phyloP scores from a whole-genome alignment of 495 filamentous ascomycete genomes.

The Xylaria scruposa region DNA sequence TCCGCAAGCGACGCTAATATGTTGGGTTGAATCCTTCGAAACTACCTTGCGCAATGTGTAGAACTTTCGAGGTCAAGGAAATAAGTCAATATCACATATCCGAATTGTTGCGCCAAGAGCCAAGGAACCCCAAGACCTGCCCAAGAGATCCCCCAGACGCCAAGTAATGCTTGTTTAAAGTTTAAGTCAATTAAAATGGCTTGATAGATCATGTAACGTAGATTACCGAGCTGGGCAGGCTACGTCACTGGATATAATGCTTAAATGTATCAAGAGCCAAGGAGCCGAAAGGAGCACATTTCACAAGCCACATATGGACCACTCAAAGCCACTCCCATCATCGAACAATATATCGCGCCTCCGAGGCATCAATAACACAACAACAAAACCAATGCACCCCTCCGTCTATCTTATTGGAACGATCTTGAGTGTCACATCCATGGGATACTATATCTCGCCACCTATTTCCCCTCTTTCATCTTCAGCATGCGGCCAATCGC shows the following conservation, averaged over 20 bases:
- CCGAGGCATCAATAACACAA: too few relatives aligned
- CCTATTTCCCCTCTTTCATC: too few relatives aligned
- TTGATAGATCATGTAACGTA: not conserved
- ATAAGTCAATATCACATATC: not conserved
- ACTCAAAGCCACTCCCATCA: too few relatives aligned
- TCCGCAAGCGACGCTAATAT: conserved; percentile 4
- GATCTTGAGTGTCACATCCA: too few relatives aligned
- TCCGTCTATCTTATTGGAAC: too few relatives aligned
- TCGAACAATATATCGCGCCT: too few relatives aligned
- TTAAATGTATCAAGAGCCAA: too few relatives aligned
- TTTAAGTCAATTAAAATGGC: not conserved
- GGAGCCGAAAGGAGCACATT: too few relatives aligned
- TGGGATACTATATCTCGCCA: too few relatives aligned
- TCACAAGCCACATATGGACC: too few relatives aligned
- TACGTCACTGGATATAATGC: not conserved
- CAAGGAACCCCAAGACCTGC: conserved; percentile 3
- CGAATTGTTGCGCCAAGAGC: not conserved
- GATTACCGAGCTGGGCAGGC: not conserved
- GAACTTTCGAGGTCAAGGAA: not conserved
- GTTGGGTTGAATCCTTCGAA: not conserved
- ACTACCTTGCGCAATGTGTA: not conserved
- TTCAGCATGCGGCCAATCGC: too few relatives aligned
- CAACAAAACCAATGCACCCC: too few relatives aligned
- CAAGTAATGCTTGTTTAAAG: not conserved
- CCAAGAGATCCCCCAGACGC: conserved; percentile 12